Percentiles rank a stretch among this genome's conserved stretches.
These are phyloP conservation scores for Fusarium piperis DNA, from an alignment of 2,329 filamentous ascomycete genomes.

Conservation along the genomic window DNA sequence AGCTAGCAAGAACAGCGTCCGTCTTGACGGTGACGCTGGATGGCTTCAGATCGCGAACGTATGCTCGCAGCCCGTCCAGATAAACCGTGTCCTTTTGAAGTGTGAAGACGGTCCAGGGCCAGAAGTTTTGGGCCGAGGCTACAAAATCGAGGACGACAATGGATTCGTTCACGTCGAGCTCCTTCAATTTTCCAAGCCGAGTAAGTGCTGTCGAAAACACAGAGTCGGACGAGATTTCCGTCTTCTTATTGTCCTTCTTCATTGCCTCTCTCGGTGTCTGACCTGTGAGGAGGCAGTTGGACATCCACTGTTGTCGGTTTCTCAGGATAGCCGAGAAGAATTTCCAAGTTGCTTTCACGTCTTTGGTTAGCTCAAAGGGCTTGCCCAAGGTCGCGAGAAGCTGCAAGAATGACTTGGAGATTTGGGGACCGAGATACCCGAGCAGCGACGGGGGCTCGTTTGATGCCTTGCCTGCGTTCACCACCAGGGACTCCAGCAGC, in stretches of 20 bases:
- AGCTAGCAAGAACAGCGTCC: constrained; percentile 65
- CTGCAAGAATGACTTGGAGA: constrained; percentile 85
- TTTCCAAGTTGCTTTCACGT: constrained; percentile 80
- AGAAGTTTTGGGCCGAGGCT: constrained; percentile 88
- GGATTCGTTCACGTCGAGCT: constrained; percentile 71
- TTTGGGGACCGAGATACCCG: constrained; percentile 83
- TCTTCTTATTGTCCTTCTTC: constrained; percentile 63
- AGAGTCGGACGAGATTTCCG: constrained; percentile 64
- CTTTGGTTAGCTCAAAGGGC: constrained; percentile 72
- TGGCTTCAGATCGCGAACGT: constrained; percentile 68
- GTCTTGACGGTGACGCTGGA: constrained; percentile 63
- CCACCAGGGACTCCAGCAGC: constrained; percentile 78
- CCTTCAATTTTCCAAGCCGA: constrained; percentile 71
- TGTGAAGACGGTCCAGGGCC: constrained; percentile 91
- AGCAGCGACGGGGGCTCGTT: constrained; percentile 94
- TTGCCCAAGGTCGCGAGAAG: constrained; percentile 80
- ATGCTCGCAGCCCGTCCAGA: constrained; percentile 75
- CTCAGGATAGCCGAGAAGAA: constrained; percentile 88
- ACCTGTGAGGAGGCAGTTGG: constrained; percentile 90
- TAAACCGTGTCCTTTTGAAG: constrained; percentile 79
- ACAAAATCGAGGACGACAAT: constrained; percentile 87
- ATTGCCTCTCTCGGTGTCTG: constrained; percentile 82
- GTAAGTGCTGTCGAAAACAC: constrained; percentile 80
- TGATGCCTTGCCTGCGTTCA: constrained; percentile 70
- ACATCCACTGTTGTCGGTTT: constrained; percentile 95